Evolutionary conservation across 177 flowering plant genomes (phyloP).

Genomic region (Vitis hybrid): DNA sequence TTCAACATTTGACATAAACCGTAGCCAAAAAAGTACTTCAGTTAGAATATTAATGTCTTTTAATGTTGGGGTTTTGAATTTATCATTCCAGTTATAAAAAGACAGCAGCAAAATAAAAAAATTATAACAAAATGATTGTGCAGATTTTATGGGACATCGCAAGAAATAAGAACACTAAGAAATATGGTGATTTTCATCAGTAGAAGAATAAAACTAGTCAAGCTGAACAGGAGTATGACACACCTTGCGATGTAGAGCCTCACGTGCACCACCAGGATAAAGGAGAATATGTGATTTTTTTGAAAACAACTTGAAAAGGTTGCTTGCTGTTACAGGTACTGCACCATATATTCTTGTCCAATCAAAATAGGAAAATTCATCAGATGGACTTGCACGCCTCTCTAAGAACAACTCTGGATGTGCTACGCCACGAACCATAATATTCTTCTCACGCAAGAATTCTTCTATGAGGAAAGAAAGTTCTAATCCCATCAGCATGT

Average conservation of each 20-base stretch:
- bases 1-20: too few relatives aligned
- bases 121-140: too few relatives aligned
- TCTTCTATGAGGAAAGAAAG: constrained; percentile 47
- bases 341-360: constrained; percentile 60
- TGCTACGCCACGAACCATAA: constrained; percentile 71
- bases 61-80: too few relatives aligned
- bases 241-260: constrained; percentile 87
- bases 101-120: too few relatives aligned
- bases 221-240: constrained; percentile 3
- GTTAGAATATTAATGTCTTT: too few relatives aligned
- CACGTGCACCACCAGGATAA: constrained; percentile 91
- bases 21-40: too few relatives aligned
- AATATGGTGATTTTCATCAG: neutral
- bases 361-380: constrained; percentile 37
- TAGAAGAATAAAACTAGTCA: neutral
- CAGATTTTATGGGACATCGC: neutral
- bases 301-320: constrained; percentile 58
- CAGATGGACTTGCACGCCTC: constrained; percentile 18
- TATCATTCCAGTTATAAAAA: too few relatives aligned
- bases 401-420: constrained; percentile 60
- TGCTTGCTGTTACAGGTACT: constrained; percentile 60
- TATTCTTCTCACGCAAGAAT: constrained; percentile 65
- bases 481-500: constrained; percentile 85
- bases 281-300: constrained; percentile 70
- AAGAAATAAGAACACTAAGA: neutral